These are phyloP conservation scores for Wickerhamiella bombiphila DNA, from an alignment of 805 yeast species.

Conservation along the genomic window DNA sequence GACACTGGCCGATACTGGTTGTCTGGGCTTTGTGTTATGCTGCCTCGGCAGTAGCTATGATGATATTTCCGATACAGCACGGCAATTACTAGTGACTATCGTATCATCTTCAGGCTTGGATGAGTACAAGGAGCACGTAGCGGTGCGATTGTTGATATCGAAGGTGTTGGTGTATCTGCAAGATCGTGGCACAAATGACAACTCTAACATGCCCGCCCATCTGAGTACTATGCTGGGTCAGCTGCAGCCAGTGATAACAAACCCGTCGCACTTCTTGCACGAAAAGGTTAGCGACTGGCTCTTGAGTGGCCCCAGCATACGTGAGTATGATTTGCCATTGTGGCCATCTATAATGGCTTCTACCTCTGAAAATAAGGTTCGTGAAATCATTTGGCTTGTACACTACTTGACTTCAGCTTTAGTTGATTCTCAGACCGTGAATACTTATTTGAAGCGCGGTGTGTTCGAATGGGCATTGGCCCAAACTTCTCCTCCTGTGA, in stretches of 20 bases:
- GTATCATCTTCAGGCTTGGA: slow-evolving; percentile 23
- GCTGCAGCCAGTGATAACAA: slow-evolving; percentile 40
- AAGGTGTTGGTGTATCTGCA: slow-evolving; percentile 9
- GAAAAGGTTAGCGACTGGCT: slow-evolving; percentile 59
- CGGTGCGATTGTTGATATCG: slow-evolving; percentile 12
- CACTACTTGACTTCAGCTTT: slow-evolving; percentile 35
- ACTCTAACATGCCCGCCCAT: slow-evolving; percentile 28
- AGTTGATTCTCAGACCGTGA: slow-evolving; percentile 36
- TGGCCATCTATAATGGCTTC: slow-evolving; percentile 15
- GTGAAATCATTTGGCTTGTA: slow-evolving; percentile 55
- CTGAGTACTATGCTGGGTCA: slow-evolving; percentile 43
- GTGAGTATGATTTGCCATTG: slow-evolving; percentile 32
- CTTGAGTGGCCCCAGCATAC: slow-evolving; percentile 36
- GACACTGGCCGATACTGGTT: slow-evolving; percentile 39
- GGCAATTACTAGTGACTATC: slow-evolving; percentile 33
- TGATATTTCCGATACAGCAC: slow-evolving; percentile 26
- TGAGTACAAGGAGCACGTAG: slow-evolving; percentile 15
- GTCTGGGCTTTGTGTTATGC: slow-evolving; percentile 36
- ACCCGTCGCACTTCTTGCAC: slow-evolving; percentile 62
- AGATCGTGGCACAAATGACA: slow-evolving; percentile 1
- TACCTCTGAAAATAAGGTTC: slow-evolving; percentile 28
- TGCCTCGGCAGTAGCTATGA: slow-evolving; percentile 8
- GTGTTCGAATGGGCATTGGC: slow-evolving; percentile 56
- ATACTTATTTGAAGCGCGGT: slow-evolving; percentile 36
- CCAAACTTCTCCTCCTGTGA: slow-evolving; percentile 10